Base-by-base conservation (phyloP, 2,329 filamentous ascomycete species). In the Basipetospora chlamydospora region DNA sequence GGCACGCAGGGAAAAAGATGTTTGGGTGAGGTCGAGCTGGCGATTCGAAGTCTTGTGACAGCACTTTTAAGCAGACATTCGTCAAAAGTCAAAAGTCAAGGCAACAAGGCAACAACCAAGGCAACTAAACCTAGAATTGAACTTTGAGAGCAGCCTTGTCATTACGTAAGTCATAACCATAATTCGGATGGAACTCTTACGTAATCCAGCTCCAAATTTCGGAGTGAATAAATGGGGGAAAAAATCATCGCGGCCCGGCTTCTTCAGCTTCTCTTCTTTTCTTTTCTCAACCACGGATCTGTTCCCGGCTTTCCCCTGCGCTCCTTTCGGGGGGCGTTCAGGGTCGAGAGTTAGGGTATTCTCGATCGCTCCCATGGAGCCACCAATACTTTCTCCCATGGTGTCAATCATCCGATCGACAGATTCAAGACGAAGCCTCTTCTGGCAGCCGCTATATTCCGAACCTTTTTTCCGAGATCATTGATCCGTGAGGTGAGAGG, bases 351-450 rank as follows among this genome's bases (percentile, higher is more conserved):
- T 71, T 81, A 73, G 54, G 69, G 75, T 82, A 88, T 77, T n/a
- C 74, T 88, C 82, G 81, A 83, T 84, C 75, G 71, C 42, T 39
- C 63, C 55, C 58, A 84, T 77, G 81, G 81, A 86, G 78, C 77
- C 80, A 83, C 77, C 72, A 60, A 58, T 56, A 33, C 20, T 34
- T 25, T 56, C 59, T 55, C 52, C 60, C 47, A 77, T 85, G 81
- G 74, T 86, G 79, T 81, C 70, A 77, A 80, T 84, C 61, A 66
- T 87, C 81, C 80, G 76, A 83, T 86, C 81, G 84, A 93, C 86
- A 90, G 82, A 77, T 90, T 79, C 83, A 59, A 92, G 79, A 94
- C 59, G 52, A 72, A 90, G 63, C 23, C 20, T 7, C 25, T 39
- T 34, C 16, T 3, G 16, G 65, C 64, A 67, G 77, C 70, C 72